Evolutionary conservation across 352 stramenopile genomes (phyloP).

Genomic region (Thalassiosira mediterranea): DNA sequence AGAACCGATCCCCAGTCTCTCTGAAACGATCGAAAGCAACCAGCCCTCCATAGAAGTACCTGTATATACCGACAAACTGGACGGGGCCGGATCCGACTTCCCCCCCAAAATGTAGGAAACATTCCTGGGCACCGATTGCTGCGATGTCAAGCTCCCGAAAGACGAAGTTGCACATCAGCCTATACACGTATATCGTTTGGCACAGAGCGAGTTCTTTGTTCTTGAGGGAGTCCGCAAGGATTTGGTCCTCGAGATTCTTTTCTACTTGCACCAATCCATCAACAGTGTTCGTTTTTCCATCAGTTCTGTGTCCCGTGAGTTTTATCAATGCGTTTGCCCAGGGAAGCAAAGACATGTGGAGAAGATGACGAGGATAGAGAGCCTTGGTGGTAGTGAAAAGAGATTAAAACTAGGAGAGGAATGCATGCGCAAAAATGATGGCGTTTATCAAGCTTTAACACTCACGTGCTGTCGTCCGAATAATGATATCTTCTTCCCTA

Average conservation of each 20-base stretch:
- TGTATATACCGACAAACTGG: conserved; percentile 31
- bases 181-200: conserved; percentile 17
- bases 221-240: conserved; percentile 10
- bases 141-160: conserved; percentile 19
- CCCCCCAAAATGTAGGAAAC: conserved; percentile 24
- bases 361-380: not conserved
- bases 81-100: not conserved
- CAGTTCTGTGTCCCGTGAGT: too few relatives aligned
- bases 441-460: not conserved
- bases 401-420: not conserved
- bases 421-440: not conserved
- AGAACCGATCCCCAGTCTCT: conserved; percentile 1
- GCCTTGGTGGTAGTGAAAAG: not conserved
- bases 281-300: too few relatives aligned
- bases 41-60: conserved; percentile 23
- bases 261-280: too few relatives aligned
- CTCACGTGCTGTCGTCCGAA: not conserved
- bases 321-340: not conserved
- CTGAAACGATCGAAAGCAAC: conserved; percentile 9
- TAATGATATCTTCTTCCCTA: not conserved
- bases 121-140: conserved; percentile 6
- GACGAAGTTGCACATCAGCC: conserved; percentile 32
- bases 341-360: not conserved
- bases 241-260: too few relatives aligned
- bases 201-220: conserved; percentile 19